phyloP scores from a whole-genome alignment of 306 rosid genomes.

The Casuarina glauca region DNA sequence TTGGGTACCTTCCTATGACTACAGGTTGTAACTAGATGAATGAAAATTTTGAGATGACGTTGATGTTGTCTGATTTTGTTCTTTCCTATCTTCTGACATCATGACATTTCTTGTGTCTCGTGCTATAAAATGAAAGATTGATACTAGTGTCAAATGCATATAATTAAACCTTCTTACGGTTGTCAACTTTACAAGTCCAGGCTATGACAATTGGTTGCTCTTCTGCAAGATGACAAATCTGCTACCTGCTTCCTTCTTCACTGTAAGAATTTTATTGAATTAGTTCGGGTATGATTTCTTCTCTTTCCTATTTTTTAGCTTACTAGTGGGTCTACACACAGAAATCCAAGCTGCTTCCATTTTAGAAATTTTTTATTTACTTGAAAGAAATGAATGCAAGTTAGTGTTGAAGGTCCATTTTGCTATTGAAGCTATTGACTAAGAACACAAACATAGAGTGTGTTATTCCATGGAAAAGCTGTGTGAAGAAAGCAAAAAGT shows the following conservation, averaged over 20 bases:
- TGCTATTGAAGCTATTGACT: not conserved
- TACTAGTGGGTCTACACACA: not conserved
- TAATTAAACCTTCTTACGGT: not conserved
- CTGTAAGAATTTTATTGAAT: constrained; percentile 89
- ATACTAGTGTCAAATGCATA: not conserved
- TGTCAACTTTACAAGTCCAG: not conserved
- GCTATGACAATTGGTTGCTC: constrained; percentile 29
- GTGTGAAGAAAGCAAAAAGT: too few species aligned
- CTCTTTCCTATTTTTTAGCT: constrained; percentile 23
- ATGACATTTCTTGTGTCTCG: not conserved
- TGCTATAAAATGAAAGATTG: not conserved
- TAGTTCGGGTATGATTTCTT: constrained; percentile 79
- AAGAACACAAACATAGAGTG: too few species aligned
- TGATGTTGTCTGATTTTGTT: not conserved
- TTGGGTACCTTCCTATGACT: not conserved
- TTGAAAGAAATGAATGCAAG: not conserved
- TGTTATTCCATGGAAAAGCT: too few species aligned
- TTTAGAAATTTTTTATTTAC: not conserved
- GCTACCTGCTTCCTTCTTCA: constrained; percentile 94
- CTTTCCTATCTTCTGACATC: not conserved
- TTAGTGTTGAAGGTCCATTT: not conserved
- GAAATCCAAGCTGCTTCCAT: constrained; percentile 1
- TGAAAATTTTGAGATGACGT: not conserved
- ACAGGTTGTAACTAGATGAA: not conserved
- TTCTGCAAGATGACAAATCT: constrained; percentile 83